Evolutionary conservation across 176 grass and related monocot species (phyloP), one percentile per base, ranked within the genome.

Genomic region (Otatea glauca): DNA sequence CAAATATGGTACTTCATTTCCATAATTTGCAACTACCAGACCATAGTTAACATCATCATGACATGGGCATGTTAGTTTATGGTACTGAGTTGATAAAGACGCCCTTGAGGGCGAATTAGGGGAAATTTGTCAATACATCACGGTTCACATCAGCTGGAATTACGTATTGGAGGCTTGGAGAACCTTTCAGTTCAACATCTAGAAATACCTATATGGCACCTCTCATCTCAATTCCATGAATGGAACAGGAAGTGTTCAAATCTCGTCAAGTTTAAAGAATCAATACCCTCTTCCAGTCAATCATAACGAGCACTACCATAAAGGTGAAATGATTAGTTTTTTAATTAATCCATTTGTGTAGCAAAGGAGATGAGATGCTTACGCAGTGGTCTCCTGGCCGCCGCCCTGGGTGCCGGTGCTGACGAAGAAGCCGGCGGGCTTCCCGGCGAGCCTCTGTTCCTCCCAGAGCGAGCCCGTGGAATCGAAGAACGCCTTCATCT

Each of bases 401-500:
- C 94, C 94, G 42, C 94, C 94, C 79, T 96, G 94, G 24, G 94
- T 96, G 43, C 94, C 94, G 7, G 94, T 96, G 86, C 91, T 93
- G 83, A 96, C 88, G 68, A 96, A 96, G 76, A 96, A 93, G 2
- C 94, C 94, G 17, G 88, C 91, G 4, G 94, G 94, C 77, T 96
- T 96, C 10, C 94, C 91, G 13, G 91, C 86, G 39, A 96, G 91
- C 81, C 66, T 93, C 84, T 96, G 94, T 67, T 87, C 64, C 65
- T 93, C 83, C 94, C 94, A 96, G 47, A 96, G 91, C 24, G 74
- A 65, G 7, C 94, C 94, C 0, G 94, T 96, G 76, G 94, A 96
- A 67, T 96, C 94, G 49, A 96, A 93, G 83, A 96, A 96, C 1
- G 91, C 88, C 77, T 96, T 96, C 94, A 96, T 96, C 83, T 96